Evolutionary conservation across 768 basidiomycete genomes (phyloP), one percentile per base, ranked within the genome.

Genomic region (Termitomyces sp.): DNA sequence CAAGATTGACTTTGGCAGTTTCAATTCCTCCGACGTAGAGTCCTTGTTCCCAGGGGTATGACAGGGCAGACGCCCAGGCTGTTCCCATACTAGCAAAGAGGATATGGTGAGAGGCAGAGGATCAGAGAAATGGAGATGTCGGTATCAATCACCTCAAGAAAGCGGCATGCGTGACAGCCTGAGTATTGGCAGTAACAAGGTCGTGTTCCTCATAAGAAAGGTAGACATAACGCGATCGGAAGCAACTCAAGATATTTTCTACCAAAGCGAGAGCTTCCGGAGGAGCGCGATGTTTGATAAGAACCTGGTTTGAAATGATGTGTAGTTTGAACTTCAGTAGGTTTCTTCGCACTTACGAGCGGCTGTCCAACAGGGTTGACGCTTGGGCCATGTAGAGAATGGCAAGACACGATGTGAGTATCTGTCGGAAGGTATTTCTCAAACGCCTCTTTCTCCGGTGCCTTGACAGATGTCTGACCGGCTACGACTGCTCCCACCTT

Each of bases 171-270:
- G 93, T 98, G 14, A 97, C 96, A 0, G 96, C 97, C 70, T 99
- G 97, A 0, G 97, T 98, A 62, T 98, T 98, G 12, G 97, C 97
- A 0, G 97, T 99, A 46, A 98, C 90, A 41, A 83, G 77, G 64
- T 99, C 97, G 65, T 99, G 97, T 52, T 98, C 93, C 58, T 95
- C 90, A 70, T 97, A 98, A n/a, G 85, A 87, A 40, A 99, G 76
- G 67, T 98, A 86, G 38, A 99, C 96, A 62, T 85, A 92, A 53
- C 94, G 84, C 2, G 90, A 92, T 45, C 81, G 77, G 64, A 98
- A 84, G 17, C 87, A 87, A 5, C 77, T 75, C 49, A 99, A 80
- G 37, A 98, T 85, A 60, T 74, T 79, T 68, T 98, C 93, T 5
- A 98, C 94, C 24, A 95, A 67, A 1, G 66, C 68, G 1, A 96